A percentile compares a stretch with the other conserved stretches of the same genome.
phyloP scores from a whole-genome alignment of 768 basidiomycete species.

The Myochromella boudieri region DNA sequence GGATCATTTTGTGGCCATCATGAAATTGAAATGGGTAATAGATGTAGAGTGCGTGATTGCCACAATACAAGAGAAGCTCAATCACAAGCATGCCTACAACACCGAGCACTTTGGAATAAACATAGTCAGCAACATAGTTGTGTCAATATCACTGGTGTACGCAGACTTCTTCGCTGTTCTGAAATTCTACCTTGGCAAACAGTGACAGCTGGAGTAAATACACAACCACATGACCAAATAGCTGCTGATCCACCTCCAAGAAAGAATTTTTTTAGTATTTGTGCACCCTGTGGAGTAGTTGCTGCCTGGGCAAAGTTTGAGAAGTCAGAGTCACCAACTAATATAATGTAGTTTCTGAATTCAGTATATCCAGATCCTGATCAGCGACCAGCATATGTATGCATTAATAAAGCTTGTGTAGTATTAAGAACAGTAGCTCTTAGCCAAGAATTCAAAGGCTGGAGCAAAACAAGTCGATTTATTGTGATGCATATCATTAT shows the following conservation, averaged over 20 bases:
- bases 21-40: no score
- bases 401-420: constrained; percentile 26
- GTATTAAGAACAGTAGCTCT: constrained; percentile 7
- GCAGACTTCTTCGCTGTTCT: constrained; percentile 14
- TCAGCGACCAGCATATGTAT: constrained; percentile 21
- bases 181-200: constrained; percentile 13
- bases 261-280: not conserved
- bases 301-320: constrained; percentile 29
- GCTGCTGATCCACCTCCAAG: constrained; percentile 7
- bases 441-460: not conserved
- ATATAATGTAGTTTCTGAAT: constrained; percentile 20
- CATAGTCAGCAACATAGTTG: constrained; percentile 5
- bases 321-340: constrained; percentile 24
- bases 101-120: no score
- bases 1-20: no score
- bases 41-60: no score
- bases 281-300: constrained; percentile 23
- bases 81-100: no score
- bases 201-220: constrained; percentile 21
- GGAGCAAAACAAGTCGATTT: not conserved
- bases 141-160: constrained; percentile 11
- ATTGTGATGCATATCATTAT: constrained; percentile 1
- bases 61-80: no score
- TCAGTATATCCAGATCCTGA: no score
- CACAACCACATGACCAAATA: no score